Percentiles rank a stretch among this genome's conserved stretches.
Evolutionary conservation across 163 green algal genomes (phyloP).

Genomic region (Prototheca cutis): DNA sequence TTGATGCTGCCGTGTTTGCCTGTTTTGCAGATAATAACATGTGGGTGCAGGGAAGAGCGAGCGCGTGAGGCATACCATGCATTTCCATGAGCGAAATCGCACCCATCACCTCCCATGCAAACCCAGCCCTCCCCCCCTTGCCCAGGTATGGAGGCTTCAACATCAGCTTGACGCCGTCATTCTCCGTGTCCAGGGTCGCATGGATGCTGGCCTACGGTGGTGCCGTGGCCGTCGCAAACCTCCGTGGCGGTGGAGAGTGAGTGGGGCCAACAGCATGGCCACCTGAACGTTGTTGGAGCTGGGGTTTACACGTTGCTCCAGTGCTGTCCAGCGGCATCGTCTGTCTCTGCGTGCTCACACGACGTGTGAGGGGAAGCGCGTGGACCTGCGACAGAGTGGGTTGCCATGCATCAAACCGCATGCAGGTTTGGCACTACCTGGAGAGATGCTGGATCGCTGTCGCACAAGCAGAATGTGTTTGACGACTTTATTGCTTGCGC

Average conservation of each 20-base stretch:
- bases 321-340: too few species aligned
- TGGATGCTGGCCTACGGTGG: conserved; percentile 76
- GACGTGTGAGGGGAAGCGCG: too few species aligned
- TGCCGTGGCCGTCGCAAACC: conserved; percentile 68
- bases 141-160: conserved; percentile 65
- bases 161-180: conserved; percentile 64
- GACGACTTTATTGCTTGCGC: conserved; percentile 85
- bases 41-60: too few species aligned
- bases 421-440: conserved; percentile 74
- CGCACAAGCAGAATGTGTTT: conserved; percentile 89
- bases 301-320: too few species aligned
- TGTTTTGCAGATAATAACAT: too few species aligned
- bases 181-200: conserved; percentile 48
- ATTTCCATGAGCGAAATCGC: background rate
- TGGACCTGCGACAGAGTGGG: too few species aligned
- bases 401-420: too few species aligned
- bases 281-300: too few species aligned
- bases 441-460: conserved; percentile 58
- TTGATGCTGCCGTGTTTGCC: too few species aligned
- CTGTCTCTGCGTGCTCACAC: too few species aligned
- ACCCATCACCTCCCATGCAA: background rate
- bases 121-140: background rate
- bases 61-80: background rate
- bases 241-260: conserved; percentile 81
- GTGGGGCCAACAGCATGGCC: too few species aligned